These are phyloP conservation scores for Talaromyces sp. DNA, from an alignment of 2,329 filamentous ascomycete species.

Conservation along the genomic window DNA sequence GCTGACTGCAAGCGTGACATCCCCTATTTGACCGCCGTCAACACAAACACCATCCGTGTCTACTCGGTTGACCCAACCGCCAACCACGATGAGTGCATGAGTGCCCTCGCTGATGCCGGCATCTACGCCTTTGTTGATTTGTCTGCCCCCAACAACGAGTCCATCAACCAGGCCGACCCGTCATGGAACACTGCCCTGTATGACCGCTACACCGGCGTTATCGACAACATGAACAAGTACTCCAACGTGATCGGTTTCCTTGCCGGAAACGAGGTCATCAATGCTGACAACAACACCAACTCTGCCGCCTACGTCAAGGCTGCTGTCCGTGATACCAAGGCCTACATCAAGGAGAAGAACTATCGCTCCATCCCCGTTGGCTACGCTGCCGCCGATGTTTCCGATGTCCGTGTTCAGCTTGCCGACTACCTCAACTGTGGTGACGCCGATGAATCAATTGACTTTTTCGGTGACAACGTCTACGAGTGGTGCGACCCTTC, in stretches of 20 bases:
- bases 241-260: conserved; percentile 58
- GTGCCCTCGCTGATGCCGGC: background rate
- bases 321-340: background rate
- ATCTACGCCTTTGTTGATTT: conserved; percentile 54
- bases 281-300: conserved; percentile 44
- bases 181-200: conserved; percentile 48
- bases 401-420: conserved; percentile 54
- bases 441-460: conserved; percentile 54
- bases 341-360: background rate
- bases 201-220: conserved; percentile 48
- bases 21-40: conserved; percentile 67
- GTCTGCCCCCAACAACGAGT: conserved; percentile 44
- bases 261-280: conserved; percentile 57
- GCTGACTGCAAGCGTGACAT: conserved; percentile 76
- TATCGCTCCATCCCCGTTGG: conserved; percentile 52
- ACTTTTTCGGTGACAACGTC: conserved; percentile 99
- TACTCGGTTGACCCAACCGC: background rate
- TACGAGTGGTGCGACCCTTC: conserved; percentile 54
- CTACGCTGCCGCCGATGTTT: conserved; percentile 89
- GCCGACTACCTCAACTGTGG: conserved; percentile 89
- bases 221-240: conserved; percentile 57
- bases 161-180: conserved; percentile 45
- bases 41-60: conserved; percentile 44
- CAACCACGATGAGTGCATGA: background rate
- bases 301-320: conserved; percentile 48